phyloP scores from a whole-genome alignment of 148 eudicot genomes.

The Euryodendron excelsum region DNA sequence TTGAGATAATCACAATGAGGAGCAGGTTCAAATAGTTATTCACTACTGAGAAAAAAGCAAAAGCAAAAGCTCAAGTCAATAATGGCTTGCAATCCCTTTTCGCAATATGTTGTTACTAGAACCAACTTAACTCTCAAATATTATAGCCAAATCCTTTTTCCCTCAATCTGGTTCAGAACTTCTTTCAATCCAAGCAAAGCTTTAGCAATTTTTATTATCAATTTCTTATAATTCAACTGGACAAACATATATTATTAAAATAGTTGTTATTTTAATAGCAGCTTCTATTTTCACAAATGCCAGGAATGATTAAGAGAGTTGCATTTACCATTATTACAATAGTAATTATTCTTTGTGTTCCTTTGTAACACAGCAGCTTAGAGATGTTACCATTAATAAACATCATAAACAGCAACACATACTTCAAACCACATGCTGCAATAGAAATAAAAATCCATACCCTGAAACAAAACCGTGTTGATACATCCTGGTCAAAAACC shows the following conservation, averaged over 20 bases:
- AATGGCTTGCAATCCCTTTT: background rate
- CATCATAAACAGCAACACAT: too few species aligned
- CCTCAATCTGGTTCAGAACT: too few species aligned
- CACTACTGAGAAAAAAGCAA: background rate
- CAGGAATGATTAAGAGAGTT: too few species aligned
- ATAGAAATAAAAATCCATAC: constrained; percentile 30
- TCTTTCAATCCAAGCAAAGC: too few species aligned
- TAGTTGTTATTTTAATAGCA: background rate
- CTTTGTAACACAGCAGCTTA: background rate
- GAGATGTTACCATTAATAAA: background rate
- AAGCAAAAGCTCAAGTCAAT: background rate
- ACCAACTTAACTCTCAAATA: background rate
- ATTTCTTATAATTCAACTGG: too few species aligned
- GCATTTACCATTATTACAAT: background rate
- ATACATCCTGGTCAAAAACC: constrained; percentile 88
- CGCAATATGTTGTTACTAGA: background rate
- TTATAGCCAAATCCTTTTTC: too few species aligned
- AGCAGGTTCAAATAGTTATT: background rate
- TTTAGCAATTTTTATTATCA: too few species aligned
- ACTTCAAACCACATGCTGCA: background rate
- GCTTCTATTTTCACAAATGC: background rate
- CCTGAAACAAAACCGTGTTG: constrained; percentile 88
- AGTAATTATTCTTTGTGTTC: background rate
- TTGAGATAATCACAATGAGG: background rate
- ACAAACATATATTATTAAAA: too few species aligned